These are phyloP conservation scores for Leptographium galeiforme DNA, from an alignment of 2,329 filamentous ascomycete species.

Conservation along the genomic window DNA sequence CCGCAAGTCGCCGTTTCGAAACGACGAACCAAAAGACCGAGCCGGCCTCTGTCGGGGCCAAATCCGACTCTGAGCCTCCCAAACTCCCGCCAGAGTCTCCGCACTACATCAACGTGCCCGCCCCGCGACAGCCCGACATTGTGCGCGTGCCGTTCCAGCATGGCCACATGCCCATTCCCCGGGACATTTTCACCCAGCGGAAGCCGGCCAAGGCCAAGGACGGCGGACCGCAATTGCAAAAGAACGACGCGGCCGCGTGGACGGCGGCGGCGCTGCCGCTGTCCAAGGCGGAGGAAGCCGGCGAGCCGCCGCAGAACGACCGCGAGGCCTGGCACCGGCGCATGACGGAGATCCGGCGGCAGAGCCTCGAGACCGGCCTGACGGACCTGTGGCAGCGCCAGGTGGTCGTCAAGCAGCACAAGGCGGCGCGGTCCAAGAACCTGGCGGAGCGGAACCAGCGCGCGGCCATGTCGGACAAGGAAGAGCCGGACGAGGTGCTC, in stretches of 20 bases:
- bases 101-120: constrained; percentile 70
- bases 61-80: constrained; percentile 20
- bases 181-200: constrained; percentile 56
- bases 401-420: constrained; percentile 22
- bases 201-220: constrained; percentile 7
- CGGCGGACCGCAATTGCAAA: constrained; percentile 24
- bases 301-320: constrained; percentile 22
- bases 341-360: constrained; percentile 59
- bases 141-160: constrained; percentile 39
- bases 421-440: constrained; percentile 15
- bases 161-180: constrained; percentile 72
- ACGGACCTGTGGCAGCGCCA: constrained; percentile 56
- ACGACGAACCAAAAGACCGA: neutral
- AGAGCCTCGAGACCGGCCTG: constrained; percentile 60
- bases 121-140: constrained; percentile 56
- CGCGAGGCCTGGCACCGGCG: constrained; percentile 50
- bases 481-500: constrained; percentile 56
- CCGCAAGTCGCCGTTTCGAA: neutral
- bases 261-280: constrained; percentile 43
- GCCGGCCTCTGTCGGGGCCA: constrained; percentile 9
- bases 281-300: constrained; percentile 28
- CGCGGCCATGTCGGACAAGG: constrained; percentile 44
- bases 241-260: constrained; percentile 46
- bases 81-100: constrained; percentile 72
- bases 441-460: constrained; percentile 33